Base-by-base conservation (phyloP, 2,329 filamentous ascomycete species). In the Cercospora sesami region DNA sequence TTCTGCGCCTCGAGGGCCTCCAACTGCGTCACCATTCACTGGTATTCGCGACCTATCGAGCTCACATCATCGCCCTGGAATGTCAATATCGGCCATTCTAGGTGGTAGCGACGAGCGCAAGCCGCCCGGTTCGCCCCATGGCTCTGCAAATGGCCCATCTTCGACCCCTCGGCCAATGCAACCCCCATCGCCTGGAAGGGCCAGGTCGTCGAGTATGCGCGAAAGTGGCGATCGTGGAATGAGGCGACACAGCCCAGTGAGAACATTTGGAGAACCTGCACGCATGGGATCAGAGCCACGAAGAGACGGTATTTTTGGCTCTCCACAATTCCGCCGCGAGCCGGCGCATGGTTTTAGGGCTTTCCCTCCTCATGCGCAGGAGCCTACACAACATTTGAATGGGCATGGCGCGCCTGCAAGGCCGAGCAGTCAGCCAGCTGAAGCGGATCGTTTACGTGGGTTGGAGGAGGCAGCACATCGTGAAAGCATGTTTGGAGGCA, bases 41-140 rank as follows among this genome's bases (percentile, higher is more conserved):
- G 76, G 80, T 78, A 80, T 82, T 68, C 86, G 87, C 75, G 88
- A 90, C 71, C 81, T 86, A 59, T 83, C 86, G 60, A 80, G 81
- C 18, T 78, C 82, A 66, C 82, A 86, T 76, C 82, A 86, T 76
- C 84, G 88, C 68, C 85, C 86, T 75, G 89, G 87, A 79, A 91
- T 91, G 89, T 90, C 89, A 58, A 91, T 91, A 78, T 90, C 88
- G n/a, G 89, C 89, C 55, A 86, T 92, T 79, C 85, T 91, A 68
- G 89, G 89, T 79, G 72, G 78, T 21, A 68, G 69, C 28, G 74
- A 77, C 21, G 77, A 77, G 12, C 72, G 71, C 16, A 74, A 71
- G 45, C 67, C 71, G 30, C 69, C 71, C 33, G 71, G 73, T 28
- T 79, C 80, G 48, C 79, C 80, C 12, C 76, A 78, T 36, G 69